These are phyloP conservation scores for Fusarium longipes DNA, from an alignment of 2,329 filamentous ascomycete genomes.

Conservation along the genomic window DNA sequence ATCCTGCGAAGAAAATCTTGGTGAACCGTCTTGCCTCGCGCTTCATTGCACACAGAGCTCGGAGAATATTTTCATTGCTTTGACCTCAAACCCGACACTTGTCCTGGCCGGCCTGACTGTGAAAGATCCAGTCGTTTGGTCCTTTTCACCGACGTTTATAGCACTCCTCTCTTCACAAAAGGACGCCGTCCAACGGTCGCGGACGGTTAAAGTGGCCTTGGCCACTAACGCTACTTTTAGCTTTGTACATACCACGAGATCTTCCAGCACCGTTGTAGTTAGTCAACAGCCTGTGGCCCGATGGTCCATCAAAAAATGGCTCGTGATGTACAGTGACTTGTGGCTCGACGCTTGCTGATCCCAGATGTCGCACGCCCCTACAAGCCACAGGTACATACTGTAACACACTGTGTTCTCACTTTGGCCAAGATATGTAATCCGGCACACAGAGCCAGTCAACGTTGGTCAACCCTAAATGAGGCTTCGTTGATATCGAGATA, in stretches of 20 bases:
- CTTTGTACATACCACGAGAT: constrained; percentile 25
- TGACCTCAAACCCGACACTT: background rate
- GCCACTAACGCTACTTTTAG: constrained; percentile 21
- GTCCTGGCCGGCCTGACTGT: background rate
- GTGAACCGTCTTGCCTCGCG: background rate
- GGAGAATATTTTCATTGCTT: background rate
- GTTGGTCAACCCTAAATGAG: background rate
- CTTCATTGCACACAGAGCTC: background rate
- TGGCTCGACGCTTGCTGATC: constrained; percentile 45
- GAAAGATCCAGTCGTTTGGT: background rate
- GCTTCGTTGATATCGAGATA: constrained; percentile 2
- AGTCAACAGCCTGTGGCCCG: constrained; percentile 5
- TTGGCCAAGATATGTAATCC: background rate
- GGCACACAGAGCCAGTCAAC: constrained; percentile 32
- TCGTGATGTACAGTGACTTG: constrained; percentile 43
- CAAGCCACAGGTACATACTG: constrained; percentile 12
- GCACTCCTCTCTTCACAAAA: constrained; percentile 4
- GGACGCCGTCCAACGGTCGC: constrained; percentile 8
- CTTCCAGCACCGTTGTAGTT: background rate
- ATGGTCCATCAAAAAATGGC: constrained; percentile 15
- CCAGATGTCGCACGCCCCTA: constrained; percentile 35
- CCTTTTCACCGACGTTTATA: constrained; percentile 29
- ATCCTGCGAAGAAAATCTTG: constrained; percentile 12
- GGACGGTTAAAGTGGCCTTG: constrained; percentile 6
- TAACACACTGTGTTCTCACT: background rate